These are phyloP conservation scores for Picochlorum sp. DNA, from an alignment of 139 green algal species.

Conservation along the genomic window DNA sequence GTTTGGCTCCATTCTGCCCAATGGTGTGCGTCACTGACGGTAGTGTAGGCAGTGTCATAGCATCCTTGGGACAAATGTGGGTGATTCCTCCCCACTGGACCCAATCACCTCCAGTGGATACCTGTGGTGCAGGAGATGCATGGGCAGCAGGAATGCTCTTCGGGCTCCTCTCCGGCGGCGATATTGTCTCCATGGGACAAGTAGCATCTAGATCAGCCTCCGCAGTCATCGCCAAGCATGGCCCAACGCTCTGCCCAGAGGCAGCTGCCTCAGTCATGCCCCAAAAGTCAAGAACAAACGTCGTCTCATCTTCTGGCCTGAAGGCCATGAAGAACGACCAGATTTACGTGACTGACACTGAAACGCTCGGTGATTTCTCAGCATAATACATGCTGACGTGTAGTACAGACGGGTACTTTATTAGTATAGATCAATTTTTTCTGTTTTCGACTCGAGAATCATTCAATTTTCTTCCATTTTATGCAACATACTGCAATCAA, in stretches of 20 bases:
- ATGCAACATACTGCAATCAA: too few species aligned
- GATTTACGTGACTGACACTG: too few species aligned
- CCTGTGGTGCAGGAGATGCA: conserved; percentile 78
- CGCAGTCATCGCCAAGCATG: conserved; percentile 57
- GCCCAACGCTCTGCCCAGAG: conserved; percentile 41
- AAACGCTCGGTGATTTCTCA: too few species aligned
- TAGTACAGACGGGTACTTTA: too few species aligned
- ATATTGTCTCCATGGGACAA: conserved; percentile 49
- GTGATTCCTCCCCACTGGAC: conserved; percentile 58
- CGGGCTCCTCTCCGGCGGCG: conserved; percentile 42
- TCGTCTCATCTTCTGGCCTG: neutral
- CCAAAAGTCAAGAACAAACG: neutral
- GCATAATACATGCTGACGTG: too few species aligned
- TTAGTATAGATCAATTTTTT: too few species aligned
- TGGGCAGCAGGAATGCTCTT: conserved; percentile 67
- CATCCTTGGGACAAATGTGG: conserved; percentile 45
- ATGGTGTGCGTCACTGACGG: conserved; percentile 81
- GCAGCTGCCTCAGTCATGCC: conserved; percentile 49
- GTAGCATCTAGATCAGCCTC: conserved; percentile 48
- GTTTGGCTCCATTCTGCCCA: conserved; percentile 43
- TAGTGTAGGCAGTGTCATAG: conserved; percentile 43
- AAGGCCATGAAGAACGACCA: too few species aligned
- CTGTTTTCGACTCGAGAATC: too few species aligned
- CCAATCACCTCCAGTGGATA: conserved; percentile 67
- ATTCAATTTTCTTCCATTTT: too few species aligned